These are phyloP conservation scores for Mariannaea sp. DNA, from an alignment of 2,329 filamentous ascomycete genomes.

Conservation along the genomic window DNA sequence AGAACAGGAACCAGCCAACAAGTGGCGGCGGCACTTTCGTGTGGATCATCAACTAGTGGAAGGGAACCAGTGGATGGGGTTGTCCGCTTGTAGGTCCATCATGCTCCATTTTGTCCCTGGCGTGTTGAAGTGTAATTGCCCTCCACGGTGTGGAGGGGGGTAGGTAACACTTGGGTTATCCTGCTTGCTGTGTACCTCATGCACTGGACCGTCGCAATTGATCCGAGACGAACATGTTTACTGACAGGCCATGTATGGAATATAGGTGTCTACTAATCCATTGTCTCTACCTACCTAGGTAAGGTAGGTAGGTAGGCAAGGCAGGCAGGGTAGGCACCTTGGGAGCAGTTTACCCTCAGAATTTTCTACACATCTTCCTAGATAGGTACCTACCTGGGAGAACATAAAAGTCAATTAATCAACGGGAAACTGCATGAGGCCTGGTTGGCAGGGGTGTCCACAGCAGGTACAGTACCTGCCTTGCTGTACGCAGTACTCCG, in stretches of 20 bases:
- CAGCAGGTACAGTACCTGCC: too few species aligned
- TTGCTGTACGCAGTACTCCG: too few species aligned
- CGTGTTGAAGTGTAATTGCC: constrained; percentile 38
- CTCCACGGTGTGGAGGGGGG: constrained; percentile 26
- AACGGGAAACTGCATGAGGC: not conserved
- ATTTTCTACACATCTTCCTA: too few species aligned
- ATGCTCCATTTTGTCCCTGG: constrained; percentile 21
- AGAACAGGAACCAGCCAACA: not conserved
- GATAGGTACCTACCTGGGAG: too few species aligned
- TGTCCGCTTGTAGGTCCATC: constrained; percentile 6
- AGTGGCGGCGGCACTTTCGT: constrained; percentile 26
- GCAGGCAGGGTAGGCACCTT: too few species aligned
- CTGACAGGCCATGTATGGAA: not conserved
- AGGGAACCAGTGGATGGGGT: constrained; percentile 24
- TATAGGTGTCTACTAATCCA: too few species aligned
- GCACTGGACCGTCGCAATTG: constrained; percentile 4
- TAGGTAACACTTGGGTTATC: constrained; percentile 5
- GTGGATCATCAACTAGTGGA: constrained; percentile 25
- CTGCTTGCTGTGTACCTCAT: constrained; percentile 22
- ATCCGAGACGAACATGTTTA: not conserved
- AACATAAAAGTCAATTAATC: not conserved
- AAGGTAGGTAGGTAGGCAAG: too few species aligned
- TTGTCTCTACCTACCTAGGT: too few species aligned
- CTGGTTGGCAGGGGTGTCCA: too few species aligned
- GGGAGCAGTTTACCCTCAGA: too few species aligned